These are phyloP conservation scores for Podaxis carcinomalis DNA, from an alignment of 768 basidiomycete species.

Conservation along the genomic window DNA sequence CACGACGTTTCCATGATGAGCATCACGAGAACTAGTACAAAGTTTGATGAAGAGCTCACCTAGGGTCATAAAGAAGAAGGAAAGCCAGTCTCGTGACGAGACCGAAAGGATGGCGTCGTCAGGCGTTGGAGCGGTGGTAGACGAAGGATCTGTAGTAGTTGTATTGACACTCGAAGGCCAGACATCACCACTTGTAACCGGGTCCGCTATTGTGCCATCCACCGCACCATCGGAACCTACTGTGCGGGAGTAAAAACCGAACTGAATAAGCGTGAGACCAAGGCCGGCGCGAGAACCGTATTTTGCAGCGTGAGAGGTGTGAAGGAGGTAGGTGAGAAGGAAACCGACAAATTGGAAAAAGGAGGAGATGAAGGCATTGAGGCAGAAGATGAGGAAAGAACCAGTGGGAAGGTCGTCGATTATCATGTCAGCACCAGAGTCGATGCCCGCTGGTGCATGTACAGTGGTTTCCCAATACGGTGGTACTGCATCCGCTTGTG, in stretches of 20 bases:
- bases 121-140: constrained; percentile 19
- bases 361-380: constrained; percentile 82
- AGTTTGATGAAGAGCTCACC: constrained; percentile 36
- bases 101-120: constrained; percentile 27
- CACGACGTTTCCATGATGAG: constrained; percentile 43
- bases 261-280: constrained; percentile 93
- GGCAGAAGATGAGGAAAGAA: constrained; percentile 64
- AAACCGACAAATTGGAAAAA: constrained; percentile 98
- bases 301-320: constrained; percentile 89
- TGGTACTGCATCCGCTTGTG: constrained; percentile 86
- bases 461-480: constrained; percentile 97
- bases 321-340: constrained; percentile 88
- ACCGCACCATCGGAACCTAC: constrained; percentile 24
- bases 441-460: constrained; percentile 62
- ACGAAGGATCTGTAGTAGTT: constrained; percentile 11
- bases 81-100: constrained; percentile 79
- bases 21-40: background rate
- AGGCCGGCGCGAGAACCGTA: constrained; percentile 92
- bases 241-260: constrained; percentile 70
- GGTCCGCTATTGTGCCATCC: constrained; percentile 12
- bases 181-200: background rate
- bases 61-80: constrained; percentile 87
- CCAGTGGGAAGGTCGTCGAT: constrained; percentile 91
- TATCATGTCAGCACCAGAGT: constrained; percentile 57
- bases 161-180: background rate